phyloP scores from a whole-genome alignment of 345 rosid species.

The Cardamine chenopodiifolia region DNA sequence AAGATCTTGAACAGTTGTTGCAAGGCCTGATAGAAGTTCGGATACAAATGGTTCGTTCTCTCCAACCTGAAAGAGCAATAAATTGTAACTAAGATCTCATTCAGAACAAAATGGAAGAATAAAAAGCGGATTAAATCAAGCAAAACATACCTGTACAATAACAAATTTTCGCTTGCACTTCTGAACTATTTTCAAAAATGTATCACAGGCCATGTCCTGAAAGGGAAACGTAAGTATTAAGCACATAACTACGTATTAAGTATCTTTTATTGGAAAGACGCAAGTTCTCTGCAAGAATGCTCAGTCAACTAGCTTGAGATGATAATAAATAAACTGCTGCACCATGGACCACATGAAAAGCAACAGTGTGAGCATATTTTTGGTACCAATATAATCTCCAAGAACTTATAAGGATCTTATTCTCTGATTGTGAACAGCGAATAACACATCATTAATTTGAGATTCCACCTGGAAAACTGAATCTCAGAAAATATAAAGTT shows the following conservation, averaged over 20 bases:
- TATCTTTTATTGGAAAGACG: neutral
- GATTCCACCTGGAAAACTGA: neutral
- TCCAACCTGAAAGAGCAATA: slow-evolving; percentile 72
- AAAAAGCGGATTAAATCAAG: slow-evolving; percentile 1
- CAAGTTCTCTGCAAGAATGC: neutral
- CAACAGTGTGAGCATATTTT: slow-evolving; percentile 10
- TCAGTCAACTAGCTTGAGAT: slow-evolving; percentile 21
- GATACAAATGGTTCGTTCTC: slow-evolving; percentile 98
- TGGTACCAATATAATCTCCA: neutral
- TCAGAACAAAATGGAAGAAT: slow-evolving; percentile 6
- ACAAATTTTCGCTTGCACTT: slow-evolving; percentile 99
- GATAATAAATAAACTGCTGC: slow-evolving; percentile 7
- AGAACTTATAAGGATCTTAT: neutral
- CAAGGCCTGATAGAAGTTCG: slow-evolving; percentile 92
- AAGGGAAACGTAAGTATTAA: slow-evolving; percentile 16
- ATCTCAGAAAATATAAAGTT: slow-evolving; percentile 9
- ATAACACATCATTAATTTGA: neutral
- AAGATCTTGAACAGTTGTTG: slow-evolving; percentile 92
- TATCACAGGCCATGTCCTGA: slow-evolving; percentile 99
- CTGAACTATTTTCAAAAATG: slow-evolving; percentile 98
- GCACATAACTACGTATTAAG: neutral
- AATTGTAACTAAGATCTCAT: neutral
- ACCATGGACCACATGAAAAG: neutral
- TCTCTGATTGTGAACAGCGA: neutral
- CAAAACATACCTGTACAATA: slow-evolving; percentile 70